phyloP scores from a whole-genome alignment of 805 yeast species.

The Cyberlindnera subsufficiens region DNA sequence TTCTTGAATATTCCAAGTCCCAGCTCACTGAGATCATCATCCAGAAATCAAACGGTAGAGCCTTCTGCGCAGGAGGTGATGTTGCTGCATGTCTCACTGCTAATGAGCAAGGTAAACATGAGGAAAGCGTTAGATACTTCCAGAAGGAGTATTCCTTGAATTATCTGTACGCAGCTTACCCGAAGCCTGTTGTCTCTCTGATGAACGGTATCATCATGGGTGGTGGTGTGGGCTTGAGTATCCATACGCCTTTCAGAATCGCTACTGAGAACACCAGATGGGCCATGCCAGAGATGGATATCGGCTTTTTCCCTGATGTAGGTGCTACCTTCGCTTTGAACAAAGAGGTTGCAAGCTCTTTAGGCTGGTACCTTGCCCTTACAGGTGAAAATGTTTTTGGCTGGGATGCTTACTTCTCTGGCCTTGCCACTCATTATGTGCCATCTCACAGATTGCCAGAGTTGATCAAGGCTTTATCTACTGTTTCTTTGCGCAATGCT shows the following conservation, averaged over 20 bases:
- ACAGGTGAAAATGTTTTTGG: constrained; percentile 81
- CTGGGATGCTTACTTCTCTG: constrained; percentile 72
- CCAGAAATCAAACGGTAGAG: constrained; percentile 51
- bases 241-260: constrained; percentile 87
- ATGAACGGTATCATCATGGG: constrained; percentile 97
- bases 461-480: constrained; percentile 59
- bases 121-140: constrained; percentile 60
- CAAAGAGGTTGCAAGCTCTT: constrained; percentile 62
- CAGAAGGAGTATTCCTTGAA: constrained; percentile 76
- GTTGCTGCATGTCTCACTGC: constrained; percentile 71
- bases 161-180: constrained; percentile 71
- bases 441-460: constrained; percentile 57
- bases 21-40: constrained; percentile 58
- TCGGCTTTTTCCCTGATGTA: constrained; percentile 95
- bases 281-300: constrained; percentile 98
- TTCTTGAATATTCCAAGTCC: constrained; percentile 72
- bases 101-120: constrained; percentile 42
- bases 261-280: constrained; percentile 88
- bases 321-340: constrained; percentile 90
- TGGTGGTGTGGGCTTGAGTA: constrained; percentile 91
- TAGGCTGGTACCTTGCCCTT: constrained; percentile 81
- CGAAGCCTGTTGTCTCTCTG: constrained; percentile 80
- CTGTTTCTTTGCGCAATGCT: constrained; percentile 19
- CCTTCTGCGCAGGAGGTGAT: constrained; percentile 96
- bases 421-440: constrained; percentile 88